A percentile compares a stretch with the other conserved stretches of the same genome.
phyloP scores from a whole-genome alignment of 177 flowering plant species.

The Vitis hybrid region DNA sequence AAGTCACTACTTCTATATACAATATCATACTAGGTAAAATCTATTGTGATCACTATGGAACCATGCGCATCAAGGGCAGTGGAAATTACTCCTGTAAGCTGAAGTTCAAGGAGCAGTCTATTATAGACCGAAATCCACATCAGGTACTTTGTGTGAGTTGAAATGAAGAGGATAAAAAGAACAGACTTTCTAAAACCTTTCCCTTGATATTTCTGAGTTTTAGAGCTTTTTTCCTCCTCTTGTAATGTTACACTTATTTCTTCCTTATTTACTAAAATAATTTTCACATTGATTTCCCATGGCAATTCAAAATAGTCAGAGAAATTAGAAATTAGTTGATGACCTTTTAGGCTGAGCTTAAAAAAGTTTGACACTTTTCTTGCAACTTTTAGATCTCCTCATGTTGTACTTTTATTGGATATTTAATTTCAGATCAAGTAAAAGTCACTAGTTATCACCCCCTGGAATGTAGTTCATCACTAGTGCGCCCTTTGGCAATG shows the following conservation, averaged over 20 bases:
- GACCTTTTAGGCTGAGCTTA: not conserved
- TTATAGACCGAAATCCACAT: slow-evolving; percentile 97
- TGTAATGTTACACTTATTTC: not conserved
- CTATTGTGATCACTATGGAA: slow-evolving; percentile 97
- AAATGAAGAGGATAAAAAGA: not conserved
- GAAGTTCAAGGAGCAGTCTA: slow-evolving; percentile 98
- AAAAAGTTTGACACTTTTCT: not conserved
- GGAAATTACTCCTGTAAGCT: slow-evolving; percentile 96
- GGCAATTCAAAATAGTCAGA: not conserved
- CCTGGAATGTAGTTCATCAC: no score
- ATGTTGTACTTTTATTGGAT: no score
- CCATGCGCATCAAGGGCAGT: slow-evolving; percentile 93
- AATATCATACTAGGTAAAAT: slow-evolving; percentile 96
- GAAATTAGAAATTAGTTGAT: not conserved
- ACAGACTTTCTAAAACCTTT: not conserved
- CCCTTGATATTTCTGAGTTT: not conserved
- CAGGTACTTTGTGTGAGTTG: slow-evolving; percentile 53
- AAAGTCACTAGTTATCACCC: no score
- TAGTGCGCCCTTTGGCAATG: no score
- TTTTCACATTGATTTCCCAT: not conserved
- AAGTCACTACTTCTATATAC: slow-evolving; percentile 97
- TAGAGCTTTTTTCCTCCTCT: no score
- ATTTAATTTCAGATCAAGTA: no score
- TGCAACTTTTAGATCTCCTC: no score
- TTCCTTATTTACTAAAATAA: no score